Conservation (phyloP, 1,284 basidiomycete species). For the Fomitopsis schrenkii region DNA sequence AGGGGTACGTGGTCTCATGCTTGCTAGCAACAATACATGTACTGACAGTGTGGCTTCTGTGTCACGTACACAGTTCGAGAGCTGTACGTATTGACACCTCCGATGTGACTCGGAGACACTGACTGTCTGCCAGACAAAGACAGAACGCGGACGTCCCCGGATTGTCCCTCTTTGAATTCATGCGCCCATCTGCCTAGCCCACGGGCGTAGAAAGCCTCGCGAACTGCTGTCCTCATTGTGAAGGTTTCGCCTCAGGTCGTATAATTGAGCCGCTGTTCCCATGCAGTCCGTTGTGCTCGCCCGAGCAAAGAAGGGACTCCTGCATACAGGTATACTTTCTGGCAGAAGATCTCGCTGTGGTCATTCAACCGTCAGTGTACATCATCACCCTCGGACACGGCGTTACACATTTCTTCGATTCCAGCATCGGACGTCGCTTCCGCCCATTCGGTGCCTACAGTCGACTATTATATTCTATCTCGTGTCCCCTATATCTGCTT, state of each 20-base stretch:
- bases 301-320: too few species aligned
- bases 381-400: too few species aligned
- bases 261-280: neutral
- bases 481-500: too few species aligned
- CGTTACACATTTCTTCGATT: too few species aligned
- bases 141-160: slow-evolving; percentile 12
- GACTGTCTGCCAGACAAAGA: slow-evolving; percentile 6
- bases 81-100: neutral
- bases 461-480: too few species aligned
- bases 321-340: too few species aligned
- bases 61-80: slow-evolving; percentile 4
- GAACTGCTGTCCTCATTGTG: neutral
- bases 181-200: neutral
- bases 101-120: neutral
- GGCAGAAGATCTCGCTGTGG: too few species aligned
- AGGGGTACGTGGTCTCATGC: slow-evolving; percentile 48
- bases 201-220: neutral
- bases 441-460: too few species aligned
- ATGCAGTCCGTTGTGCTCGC: too few species aligned
- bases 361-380: too few species aligned
- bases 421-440: too few species aligned
- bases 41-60: neutral
- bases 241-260: neutral
- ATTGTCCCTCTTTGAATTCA: slow-evolving; percentile 1
- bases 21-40: neutral